Percentiles rank a stretch among this genome's conserved stretches.
These are phyloP conservation scores for Brassica rapa DNA, from an alignment of 345 rosid genomes.

Conservation along the genomic window DNA sequence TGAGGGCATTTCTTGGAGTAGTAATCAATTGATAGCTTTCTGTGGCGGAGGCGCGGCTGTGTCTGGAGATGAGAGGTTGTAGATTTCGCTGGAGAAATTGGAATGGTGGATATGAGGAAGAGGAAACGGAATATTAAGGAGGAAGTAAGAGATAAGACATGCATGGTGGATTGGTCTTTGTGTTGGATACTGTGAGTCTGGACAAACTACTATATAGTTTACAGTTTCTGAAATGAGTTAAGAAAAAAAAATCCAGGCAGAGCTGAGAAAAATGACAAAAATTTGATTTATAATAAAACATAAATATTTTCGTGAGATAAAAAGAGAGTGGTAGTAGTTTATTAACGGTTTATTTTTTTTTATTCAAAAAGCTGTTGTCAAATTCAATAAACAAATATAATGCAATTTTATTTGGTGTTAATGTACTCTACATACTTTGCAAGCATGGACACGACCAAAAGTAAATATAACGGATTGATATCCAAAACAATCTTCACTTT, in stretches of 20 bases:
- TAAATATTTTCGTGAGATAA: not conserved
- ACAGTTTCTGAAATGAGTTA: not conserved
- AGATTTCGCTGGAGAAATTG: conserved; percentile 24
- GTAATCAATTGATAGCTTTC: conserved; percentile 54
- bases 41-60: conserved; percentile 22
- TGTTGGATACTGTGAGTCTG: conserved; percentile 14
- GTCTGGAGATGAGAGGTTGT: conserved; percentile 25
- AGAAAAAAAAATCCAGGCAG: not conserved
- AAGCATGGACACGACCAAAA: not conserved
- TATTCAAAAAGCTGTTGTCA: not conserved
- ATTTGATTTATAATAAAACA: not conserved
- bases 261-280: conserved; percentile 3
- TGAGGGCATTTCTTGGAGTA: conserved; percentile 78
- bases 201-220: conserved; percentile 33
- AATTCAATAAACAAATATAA: not conserved
- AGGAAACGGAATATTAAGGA: conserved; percentile 30
- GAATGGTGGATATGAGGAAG: conserved; percentile 34
- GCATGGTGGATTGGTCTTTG: conserved; percentile 44
- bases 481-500: not conserved
- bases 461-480: not conserved
- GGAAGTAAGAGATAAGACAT: conserved; percentile 37
- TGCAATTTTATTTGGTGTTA: not conserved
- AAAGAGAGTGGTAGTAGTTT: not conserved
- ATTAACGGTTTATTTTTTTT: not conserved
- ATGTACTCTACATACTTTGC: not conserved